Base-by-base conservation (phyloP, 176 grass and related monocot genomes). In the Avena eriantha region DNA sequence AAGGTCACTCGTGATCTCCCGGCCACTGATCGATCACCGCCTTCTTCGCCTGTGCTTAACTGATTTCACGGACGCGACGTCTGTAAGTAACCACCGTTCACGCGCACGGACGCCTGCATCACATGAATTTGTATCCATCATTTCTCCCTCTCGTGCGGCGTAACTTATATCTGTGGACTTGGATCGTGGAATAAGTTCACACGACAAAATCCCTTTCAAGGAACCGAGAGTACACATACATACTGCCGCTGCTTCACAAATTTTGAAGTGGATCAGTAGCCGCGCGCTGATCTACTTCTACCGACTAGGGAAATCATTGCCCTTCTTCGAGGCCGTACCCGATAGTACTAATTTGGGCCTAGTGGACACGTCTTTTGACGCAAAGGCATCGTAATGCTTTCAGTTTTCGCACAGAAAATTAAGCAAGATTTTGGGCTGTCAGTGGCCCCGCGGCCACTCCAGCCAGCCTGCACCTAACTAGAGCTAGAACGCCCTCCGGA, bases 401-500 rank as follows among this genome's bases (percentile, higher is more conserved):
- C 7, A 35, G 68, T 69, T 88, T 88, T 77, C 64, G 82, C 90
- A 82, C 86, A 59, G 77, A 88, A 91, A 91, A 88, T 82, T 67
- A 29, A 82, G 86, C 86, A 51, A 71, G 82, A 88, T 85, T 91
- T 88, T 76, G 53, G 82, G 82, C 70, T 91, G 90, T 91, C 86
- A 72, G 81, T 85, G 82, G 82, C 31, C 77, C 77, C 81, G 81
- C 69, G n/a, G 53, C 69, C 77, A 69, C 69, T 56, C 34, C 23
- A 76, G 33, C 66, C 80, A 75, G 35, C 69, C 81, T 84, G 85
- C 76, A 69, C 69, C 85, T 11, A 84, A 84, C 58, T 75, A 34
- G 53, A 76, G 53, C 84, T 88, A 69, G 59, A 91, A 58, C 82
- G 55, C 81, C 53, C 31, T 45, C 33, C 75, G 10, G 49, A 68